Evolutionary conservation across 1,139 yeast genomes (phyloP).

Genomic region (Wickerhamomyces sp.): DNA sequence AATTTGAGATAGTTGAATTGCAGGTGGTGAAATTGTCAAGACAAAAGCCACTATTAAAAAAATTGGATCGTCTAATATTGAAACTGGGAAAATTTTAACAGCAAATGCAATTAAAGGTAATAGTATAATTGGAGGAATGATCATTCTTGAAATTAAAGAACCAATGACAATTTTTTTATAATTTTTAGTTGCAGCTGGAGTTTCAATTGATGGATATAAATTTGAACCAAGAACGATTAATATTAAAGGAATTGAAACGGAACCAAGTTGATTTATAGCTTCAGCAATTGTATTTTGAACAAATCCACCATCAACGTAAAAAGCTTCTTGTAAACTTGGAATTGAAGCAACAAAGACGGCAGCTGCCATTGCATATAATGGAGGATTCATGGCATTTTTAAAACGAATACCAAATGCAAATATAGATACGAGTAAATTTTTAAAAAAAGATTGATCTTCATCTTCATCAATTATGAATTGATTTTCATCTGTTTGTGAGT

Average conservation of each 20-base stretch:
- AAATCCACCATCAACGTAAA: slow-evolving; percentile 64
- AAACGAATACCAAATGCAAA: slow-evolving; percentile 7
- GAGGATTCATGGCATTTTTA: slow-evolving; percentile 76
- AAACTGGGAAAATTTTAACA: slow-evolving; percentile 57
- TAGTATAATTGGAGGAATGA: slow-evolving; percentile 58
- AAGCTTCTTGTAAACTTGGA: slow-evolving; percentile 58
- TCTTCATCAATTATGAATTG: not conserved
- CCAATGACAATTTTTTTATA: slow-evolving; percentile 59
- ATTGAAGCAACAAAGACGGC: slow-evolving; percentile 82
- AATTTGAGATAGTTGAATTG: slow-evolving; percentile 73
- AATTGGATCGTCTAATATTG: slow-evolving; percentile 73
- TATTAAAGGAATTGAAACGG: slow-evolving; percentile 83
- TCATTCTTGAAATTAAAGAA: slow-evolving; percentile 67
- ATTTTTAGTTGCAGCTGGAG: slow-evolving; percentile 60
- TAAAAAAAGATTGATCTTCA: not conserved
- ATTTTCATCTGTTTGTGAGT: not conserved
- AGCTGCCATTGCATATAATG: slow-evolving; percentile 84
- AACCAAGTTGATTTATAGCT: slow-evolving; percentile 75
- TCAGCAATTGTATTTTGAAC: slow-evolving; percentile 71
- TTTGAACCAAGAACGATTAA: slow-evolving; percentile 74
- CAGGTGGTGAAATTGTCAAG: slow-evolving; percentile 72
- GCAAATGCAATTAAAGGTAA: slow-evolving; percentile 58
- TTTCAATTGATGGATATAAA: slow-evolving; percentile 59
- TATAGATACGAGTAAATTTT: slow-evolving; percentile 1
- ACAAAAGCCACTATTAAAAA: slow-evolving; percentile 68